Base-by-base conservation (phyloP, 495 filamentous ascomycete species). In the Tuber borchii region DNA sequence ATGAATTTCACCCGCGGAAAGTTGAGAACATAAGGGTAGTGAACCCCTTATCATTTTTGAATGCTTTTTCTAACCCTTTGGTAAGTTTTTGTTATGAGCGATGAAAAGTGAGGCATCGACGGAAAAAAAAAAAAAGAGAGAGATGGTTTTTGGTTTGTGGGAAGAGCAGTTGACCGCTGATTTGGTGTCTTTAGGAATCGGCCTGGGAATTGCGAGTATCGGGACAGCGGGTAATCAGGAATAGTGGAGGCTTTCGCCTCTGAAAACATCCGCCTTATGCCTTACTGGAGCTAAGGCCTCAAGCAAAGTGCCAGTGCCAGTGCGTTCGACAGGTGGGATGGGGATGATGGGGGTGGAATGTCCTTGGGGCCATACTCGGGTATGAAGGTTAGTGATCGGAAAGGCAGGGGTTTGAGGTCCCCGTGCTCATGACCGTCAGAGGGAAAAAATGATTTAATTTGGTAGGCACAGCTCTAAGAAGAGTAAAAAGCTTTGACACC, bases 21-120 rank as follows among this genome's bases (percentile, higher is more conserved):
- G 8, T n/a, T 51, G 22, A 2, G 48, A n/a, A 51, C 48, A 51
- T 51, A 51, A 51, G 22, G 48, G 48, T n/a, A 9, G 48, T 51
- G 48, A 51, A n/a, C 48, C 48, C 48, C 48, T 51, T 51, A 51
- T n/a, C 48, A 51, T 51, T 51, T n/a, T 51, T 51, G 48, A 51
- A 51, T 51, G 19, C 48, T 51, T 51, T 51, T 51, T 51, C 48
- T 51, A n/a, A n/a, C 22, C 20, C 20, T 10, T n/a, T 51, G 48
- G 45, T 46, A 46, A 46, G 45, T 46, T 46, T 46, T 46, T 46
- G 45, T 19, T 46, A 51, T 51, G 48, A 51, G 48, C 8, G 20
- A n/a, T 51, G 19, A n/a, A n/a, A 51, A 51, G 48, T 22, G 22
- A 51, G 48, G 20, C 20, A 51, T 8, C 22, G 48, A 20, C 20